These are phyloP conservation scores for Quercus agrifolia DNA, from an alignment of 306 rosid genomes.

Conservation along the genomic window DNA sequence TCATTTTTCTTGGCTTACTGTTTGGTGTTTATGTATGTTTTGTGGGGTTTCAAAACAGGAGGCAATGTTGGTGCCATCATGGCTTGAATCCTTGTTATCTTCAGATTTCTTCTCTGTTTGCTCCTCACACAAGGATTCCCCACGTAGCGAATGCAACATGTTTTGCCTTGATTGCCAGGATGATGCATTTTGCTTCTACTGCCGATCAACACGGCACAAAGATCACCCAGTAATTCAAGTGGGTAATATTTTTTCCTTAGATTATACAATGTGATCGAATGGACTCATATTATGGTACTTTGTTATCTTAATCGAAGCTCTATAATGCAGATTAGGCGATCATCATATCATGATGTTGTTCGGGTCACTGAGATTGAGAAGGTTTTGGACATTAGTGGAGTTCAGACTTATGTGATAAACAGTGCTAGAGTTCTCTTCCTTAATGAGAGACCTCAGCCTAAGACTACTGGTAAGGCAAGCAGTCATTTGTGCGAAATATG, in stretches of 20 bases:
- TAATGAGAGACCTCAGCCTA: slow-evolving; percentile 72
- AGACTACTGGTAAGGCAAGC: slow-evolving; percentile 26
- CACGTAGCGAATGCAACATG: slow-evolving; percentile 70
- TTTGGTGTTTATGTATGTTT: background rate
- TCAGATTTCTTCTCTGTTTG: slow-evolving; percentile 49
- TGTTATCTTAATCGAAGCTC: too few relatives aligned
- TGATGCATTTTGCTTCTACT: slow-evolving; percentile 50
- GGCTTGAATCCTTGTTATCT: slow-evolving; percentile 54
- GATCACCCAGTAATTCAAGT: slow-evolving; percentile 71
- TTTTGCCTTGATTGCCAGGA: slow-evolving; percentile 53
- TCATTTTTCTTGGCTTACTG: background rate
- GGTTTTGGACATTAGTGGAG: slow-evolving; percentile 51
- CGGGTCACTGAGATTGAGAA: slow-evolving; percentile 61
- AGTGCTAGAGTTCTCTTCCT: slow-evolving; percentile 66
- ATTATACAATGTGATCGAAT: background rate
- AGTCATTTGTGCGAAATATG: slow-evolving; percentile 54
- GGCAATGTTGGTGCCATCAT: slow-evolving; percentile 41
- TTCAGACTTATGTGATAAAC: slow-evolving; percentile 72
- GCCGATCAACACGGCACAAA: slow-evolving; percentile 53
- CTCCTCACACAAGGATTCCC: slow-evolving; percentile 30
- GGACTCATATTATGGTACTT: background rate
- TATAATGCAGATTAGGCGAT: slow-evolving; percentile 61
- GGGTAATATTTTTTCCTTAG: background rate
- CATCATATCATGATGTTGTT: slow-evolving; percentile 72
- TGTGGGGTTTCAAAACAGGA: slow-evolving; percentile 21